Conservation (phyloP, 768 basidiomycete species). For the Suillus brevipes region DNA sequence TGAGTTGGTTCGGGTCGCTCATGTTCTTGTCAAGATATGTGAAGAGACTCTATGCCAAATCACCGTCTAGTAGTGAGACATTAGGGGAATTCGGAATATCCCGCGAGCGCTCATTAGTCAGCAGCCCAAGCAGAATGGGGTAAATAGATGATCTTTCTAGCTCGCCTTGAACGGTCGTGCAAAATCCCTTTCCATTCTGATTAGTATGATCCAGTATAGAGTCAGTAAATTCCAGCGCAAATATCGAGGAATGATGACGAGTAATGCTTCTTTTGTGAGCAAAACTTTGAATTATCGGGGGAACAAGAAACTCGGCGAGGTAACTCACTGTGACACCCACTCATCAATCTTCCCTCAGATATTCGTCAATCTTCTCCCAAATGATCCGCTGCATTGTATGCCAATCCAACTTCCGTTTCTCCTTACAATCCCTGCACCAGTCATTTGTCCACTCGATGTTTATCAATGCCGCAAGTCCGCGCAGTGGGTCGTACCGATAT, state of each 20-base stretch:
- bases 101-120: neutral
- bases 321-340: neutral
- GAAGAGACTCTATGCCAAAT: too few species aligned
- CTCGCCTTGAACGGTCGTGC: neutral
- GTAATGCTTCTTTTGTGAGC: neutral
- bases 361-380: neutral
- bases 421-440: conserved; percentile 37
- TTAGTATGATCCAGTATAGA: neutral
- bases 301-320: neutral
- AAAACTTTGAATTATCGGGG: neutral
- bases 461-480: conserved; percentile 33
- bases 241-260: neutral
- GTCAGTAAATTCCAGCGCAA: neutral
- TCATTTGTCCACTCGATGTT: conserved; percentile 26
- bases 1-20: neutral
- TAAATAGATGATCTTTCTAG: too few species aligned
- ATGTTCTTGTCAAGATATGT: neutral
- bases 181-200: neutral
- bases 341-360: neutral
- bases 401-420: conserved; percentile 15
- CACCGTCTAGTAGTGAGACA: too few species aligned
- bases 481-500: conserved; percentile 36
- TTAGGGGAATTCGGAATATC: neutral
- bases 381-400: neutral
- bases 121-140: neutral